A percentile compares a stretch with the other conserved stretches of the same genome.
Evolutionary conservation across 129 eudicot genomes (phyloP).

Genomic region (Flaveria robusta): DNA sequence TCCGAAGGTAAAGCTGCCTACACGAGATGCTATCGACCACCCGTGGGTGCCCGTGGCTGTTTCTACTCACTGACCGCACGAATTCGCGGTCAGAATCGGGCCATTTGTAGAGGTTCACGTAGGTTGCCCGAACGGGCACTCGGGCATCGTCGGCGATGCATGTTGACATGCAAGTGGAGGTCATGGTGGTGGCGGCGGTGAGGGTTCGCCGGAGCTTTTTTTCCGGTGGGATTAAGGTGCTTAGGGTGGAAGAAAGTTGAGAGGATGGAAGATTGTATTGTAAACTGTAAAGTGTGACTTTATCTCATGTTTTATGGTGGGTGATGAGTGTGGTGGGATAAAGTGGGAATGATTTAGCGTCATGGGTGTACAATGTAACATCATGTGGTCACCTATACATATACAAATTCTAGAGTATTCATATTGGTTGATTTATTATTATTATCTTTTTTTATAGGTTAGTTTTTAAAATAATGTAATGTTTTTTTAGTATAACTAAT

Average conservation of each 20-base stretch:
- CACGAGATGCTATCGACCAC: constrained; percentile 87
- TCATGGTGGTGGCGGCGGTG: constrained; percentile 41
- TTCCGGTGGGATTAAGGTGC: constrained; percentile 22
- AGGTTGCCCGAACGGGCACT: constrained; percentile 72
- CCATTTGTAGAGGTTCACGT: constrained; percentile 84
- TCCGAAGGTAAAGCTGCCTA: constrained; percentile 71
- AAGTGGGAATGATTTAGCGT: constrained; percentile 38
- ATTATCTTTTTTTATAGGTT: too few species aligned
- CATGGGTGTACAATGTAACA: constrained; percentile 30
- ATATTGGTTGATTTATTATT: not conserved
- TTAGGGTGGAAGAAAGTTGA: constrained; percentile 38
- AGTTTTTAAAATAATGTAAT: too few species aligned
- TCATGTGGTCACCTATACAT: constrained; percentile 14
- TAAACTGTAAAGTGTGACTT: constrained; percentile 26
- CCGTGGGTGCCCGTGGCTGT: constrained; percentile 48
- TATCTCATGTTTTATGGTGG: constrained; percentile 16
- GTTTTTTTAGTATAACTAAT: too few species aligned
- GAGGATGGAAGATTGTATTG: constrained; percentile 31
- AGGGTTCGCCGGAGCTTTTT: constrained; percentile 17
- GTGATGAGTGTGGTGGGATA: constrained; percentile 39
- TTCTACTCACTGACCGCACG: constrained; percentile 65
- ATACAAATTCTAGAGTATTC: not conserved
- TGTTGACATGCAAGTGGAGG: constrained; percentile 72
- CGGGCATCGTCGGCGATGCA: constrained; percentile 60
- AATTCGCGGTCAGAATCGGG: constrained; percentile 89